Evolutionary conservation across 2,329 filamentous ascomycete genomes (phyloP), one percentile per base, ranked within the genome.

Genomic region (Pseudogymnoascus sp.): DNA sequence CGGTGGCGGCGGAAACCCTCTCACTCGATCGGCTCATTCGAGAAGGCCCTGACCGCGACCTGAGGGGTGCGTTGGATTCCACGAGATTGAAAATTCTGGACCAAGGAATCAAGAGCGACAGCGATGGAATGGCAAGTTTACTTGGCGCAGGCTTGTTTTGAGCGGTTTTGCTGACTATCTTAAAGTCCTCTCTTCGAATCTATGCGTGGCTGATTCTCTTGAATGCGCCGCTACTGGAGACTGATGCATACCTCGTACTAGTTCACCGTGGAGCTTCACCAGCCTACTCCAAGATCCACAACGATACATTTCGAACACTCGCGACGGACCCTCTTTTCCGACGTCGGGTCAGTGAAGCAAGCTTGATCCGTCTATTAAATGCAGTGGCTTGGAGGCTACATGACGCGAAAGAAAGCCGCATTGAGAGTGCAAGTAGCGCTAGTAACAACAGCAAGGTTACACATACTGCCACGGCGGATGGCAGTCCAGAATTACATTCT

Each of bases 291-390:
- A 99, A 99, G 78, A 99, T 99, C 73, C 90, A 93, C 74, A 97
- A 99, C 77, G 95, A 99, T 75, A 97, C 95, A 42, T 97, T 97
- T 75, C 91, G 95, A 70, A 99, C 95, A 0, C 82, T 99, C 62
- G 95, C 95, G 34, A 97, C 93, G 61, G 95, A 99, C 72, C 93
- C 93, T n/a, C 85, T 99, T 37, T 99, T 97, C 80, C 90, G 95
- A 66, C 87, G 95, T 34, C 89, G 93, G 64, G 95, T 99, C 65
- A 96, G 91, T 64, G 95, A 99, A 76, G 96, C 96, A 65, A 96
- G 90, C 75, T 79, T 99, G 43, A 97, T 96, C 65, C 90, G 95
- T 11, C 84, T 99, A 3, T 84, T 99, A 64, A 99, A 99, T 74
- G 95, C 95, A 23, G 87, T 96, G 49, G 93, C 93, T 36, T 99